These are phyloP conservation scores for Cyclocybe cylindracea DNA, from an alignment of 768 basidiomycete species.

Conservation along the genomic window DNA sequence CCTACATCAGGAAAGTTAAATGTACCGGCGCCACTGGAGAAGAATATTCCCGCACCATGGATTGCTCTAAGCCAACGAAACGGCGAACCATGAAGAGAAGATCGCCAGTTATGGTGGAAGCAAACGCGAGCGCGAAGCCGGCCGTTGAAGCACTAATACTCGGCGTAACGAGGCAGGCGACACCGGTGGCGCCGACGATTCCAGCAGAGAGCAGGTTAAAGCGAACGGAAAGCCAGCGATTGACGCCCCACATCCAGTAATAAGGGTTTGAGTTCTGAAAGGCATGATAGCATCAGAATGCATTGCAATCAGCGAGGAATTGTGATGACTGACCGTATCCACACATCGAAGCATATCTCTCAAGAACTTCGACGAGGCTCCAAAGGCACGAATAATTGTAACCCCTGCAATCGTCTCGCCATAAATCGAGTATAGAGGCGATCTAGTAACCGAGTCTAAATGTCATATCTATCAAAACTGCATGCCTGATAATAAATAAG, in stretches of 20 bases:
- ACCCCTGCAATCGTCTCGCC: conserved; percentile 38
- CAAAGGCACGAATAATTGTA: conserved; percentile 69
- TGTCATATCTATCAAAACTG: not conserved
- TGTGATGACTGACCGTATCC: conserved; percentile 55
- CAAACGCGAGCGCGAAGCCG: not conserved
- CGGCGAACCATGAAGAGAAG: conserved; percentile 1
- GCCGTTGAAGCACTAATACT: not conserved
- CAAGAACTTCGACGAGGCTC: conserved; percentile 79
- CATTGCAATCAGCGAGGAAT: too few species aligned
- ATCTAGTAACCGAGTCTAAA: conserved; percentile 31
- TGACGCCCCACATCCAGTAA: conserved; percentile 4
- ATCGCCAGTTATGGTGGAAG: not conserved
- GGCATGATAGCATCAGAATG: not conserved
- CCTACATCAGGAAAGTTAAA: not conserved
- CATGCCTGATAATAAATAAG: conserved; percentile 3
- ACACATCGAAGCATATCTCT: conserved; percentile 78
- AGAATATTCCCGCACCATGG: not conserved
- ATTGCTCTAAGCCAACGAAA: conserved; percentile 1
- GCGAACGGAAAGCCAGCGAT: conserved; percentile 1
- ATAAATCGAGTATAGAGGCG: conserved; percentile 37
- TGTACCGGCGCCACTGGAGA: not conserved
- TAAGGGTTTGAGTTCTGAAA: not conserved
- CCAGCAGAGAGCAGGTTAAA: not conserved
- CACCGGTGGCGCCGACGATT: not conserved
- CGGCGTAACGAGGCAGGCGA: not conserved